These are phyloP conservation scores for Camellia lanceoleosa DNA, from an alignment of 148 eudicot genomes.

Conservation along the genomic window DNA sequence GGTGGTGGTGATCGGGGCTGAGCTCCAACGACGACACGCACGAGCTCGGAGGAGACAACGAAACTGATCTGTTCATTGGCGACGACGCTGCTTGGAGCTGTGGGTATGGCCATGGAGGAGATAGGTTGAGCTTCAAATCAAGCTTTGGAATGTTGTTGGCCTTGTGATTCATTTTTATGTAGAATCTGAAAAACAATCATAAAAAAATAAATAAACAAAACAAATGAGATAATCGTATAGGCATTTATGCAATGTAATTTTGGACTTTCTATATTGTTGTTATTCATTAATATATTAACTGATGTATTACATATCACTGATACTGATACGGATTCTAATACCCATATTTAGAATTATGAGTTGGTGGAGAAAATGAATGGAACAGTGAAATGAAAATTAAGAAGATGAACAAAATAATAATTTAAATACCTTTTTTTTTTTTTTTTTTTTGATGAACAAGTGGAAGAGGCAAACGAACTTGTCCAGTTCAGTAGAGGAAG, in stretches of 20 bases:
- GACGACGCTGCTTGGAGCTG: background rate
- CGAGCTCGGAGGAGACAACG: conserved; percentile 29
- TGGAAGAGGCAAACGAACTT: too few relatives aligned
- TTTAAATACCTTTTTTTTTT: too few relatives aligned
- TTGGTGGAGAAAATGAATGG: background rate
- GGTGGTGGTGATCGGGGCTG: background rate
- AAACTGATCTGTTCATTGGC: background rate
- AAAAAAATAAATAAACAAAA: background rate
- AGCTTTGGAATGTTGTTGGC: conserved; percentile 8
- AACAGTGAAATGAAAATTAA: background rate
- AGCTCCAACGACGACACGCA: conserved; percentile 45
- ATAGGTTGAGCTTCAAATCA: conserved; percentile 41
- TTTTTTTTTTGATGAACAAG: too few relatives aligned
- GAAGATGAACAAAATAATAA: too few relatives aligned
- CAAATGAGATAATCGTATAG: too few relatives aligned
- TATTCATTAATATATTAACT: too few relatives aligned
- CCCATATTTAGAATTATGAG: background rate
- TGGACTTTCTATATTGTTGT: too few relatives aligned
- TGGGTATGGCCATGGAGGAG: conserved; percentile 1
- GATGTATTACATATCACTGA: too few relatives aligned
- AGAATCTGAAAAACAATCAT: background rate
- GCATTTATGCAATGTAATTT: too few relatives aligned
- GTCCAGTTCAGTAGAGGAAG: too few relatives aligned
- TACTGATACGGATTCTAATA: background rate
- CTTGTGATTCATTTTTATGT: background rate